Conservation (phyloP, 345 rosid genomes). For the Populus tremula region DNA sequence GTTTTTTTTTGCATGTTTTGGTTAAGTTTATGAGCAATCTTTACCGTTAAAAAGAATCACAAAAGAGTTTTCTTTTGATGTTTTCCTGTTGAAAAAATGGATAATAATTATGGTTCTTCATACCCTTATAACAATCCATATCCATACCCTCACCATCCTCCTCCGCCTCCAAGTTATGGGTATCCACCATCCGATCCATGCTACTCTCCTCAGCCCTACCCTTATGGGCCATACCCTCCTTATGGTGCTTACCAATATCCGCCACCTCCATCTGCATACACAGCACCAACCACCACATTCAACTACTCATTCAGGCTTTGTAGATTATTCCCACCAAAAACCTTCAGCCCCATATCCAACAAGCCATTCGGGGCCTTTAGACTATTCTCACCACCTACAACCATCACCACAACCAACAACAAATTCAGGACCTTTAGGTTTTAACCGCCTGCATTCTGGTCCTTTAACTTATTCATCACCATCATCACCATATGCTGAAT, state of each 20-base stretch:
- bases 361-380: constrained; percentile 14
- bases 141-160: constrained; percentile 28
- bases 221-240: constrained; percentile 17
- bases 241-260: background rate
- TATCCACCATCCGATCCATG: constrained; percentile 60
- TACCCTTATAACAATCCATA: constrained; percentile 50
- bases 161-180: constrained; percentile 34
- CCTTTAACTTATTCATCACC: constrained; percentile 49
- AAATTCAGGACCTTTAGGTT: constrained; percentile 42
- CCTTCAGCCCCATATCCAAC: constrained; percentile 1
- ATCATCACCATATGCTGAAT: constrained; percentile 36
- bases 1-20: background rate
- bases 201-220: constrained; percentile 33
- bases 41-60: background rate
- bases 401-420: constrained; percentile 27
- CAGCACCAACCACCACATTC: constrained; percentile 18
- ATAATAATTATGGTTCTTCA: constrained; percentile 16
- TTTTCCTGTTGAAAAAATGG: background rate
- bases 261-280: constrained; percentile 5
- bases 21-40: background rate
- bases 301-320: constrained; percentile 17
- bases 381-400: constrained; percentile 8
- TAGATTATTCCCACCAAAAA: constrained; percentile 2
- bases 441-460: constrained; percentile 32
- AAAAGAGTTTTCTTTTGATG: background rate